Base-by-base conservation (phyloP, 805 yeast species). In the Spathaspora passalidarum region DNA sequence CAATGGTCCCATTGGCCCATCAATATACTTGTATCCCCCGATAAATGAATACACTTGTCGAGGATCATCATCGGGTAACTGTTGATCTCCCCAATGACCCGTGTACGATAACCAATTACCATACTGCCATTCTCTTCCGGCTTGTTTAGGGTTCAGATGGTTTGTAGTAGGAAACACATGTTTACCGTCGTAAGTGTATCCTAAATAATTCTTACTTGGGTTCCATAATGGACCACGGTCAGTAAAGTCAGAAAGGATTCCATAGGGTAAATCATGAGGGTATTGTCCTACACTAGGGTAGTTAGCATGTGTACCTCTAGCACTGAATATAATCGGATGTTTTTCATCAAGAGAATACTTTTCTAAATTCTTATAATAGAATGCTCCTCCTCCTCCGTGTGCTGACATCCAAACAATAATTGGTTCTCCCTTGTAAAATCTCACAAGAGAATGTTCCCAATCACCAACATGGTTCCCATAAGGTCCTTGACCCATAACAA, bases 391-490 rank as follows among this genome's bases (percentile, higher is more conserved):
- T 10, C 98, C 97, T 1, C 97, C 96, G 65, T 92, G 99, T 0
- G 97, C 98, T 22, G 95, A 84, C 95, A 94, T 86, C 98, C 98
- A 92, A 17, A 91, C 81, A 44, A 86, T 78, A 10, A 82, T 73
- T 0, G 99, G 98, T 47, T 73, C 67, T 1, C 96, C 96, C 2
- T 84, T 76, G 56, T 82, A 80, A 60, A 88, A 92, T 20, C 99
- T 73, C 11, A 90, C 92, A 29, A 92, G 67, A 1, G 95, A 82
- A 63, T 92, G 99, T 56, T 92, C 99, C 99, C 99, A 92, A 68
- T 92, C 99, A 5, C 98, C 99, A 26, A 94, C 82, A 60, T 92
- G 99, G 61, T 92, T 87, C 0, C 99, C 99, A 71, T 86, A 94
- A 0, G 99, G 99, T 0, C 99, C 99, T 32, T 80, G 78, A 2